phyloP scores from a whole-genome alignment of 2,329 filamentous ascomycete genomes.

The Botrytis porri region DNA sequence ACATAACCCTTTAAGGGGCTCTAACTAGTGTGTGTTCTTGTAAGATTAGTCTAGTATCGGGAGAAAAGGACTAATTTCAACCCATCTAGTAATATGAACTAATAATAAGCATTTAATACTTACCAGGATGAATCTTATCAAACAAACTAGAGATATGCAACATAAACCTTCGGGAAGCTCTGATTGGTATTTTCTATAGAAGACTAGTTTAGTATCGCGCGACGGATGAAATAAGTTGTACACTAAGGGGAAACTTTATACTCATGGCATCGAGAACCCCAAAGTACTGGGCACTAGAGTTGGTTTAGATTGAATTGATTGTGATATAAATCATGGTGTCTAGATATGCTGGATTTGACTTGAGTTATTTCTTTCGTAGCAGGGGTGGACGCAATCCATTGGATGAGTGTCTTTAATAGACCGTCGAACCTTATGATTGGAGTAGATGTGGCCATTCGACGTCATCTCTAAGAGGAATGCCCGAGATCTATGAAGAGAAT shows the following conservation, averaged over 20 bases:
- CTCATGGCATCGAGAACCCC: not conserved
- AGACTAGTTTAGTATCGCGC: not conserved
- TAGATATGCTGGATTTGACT: not conserved
- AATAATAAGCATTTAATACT: not conserved
- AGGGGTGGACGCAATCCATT: no score
- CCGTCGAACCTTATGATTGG: no score
- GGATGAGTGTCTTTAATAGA: no score
- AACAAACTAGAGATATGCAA: not conserved
- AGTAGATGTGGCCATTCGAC: not conserved
- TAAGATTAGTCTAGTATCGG: not conserved
- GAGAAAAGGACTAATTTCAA: no score
- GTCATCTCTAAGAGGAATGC: accelerated
- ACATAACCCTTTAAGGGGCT: not conserved
- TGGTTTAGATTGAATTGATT: not conserved
- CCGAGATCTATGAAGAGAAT: not conserved
- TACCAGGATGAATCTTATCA: no score
- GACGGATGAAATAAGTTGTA: not conserved
- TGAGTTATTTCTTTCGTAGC: not conserved
- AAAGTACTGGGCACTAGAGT: not conserved
- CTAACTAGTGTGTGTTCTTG: not conserved
- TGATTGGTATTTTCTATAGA: not conserved
- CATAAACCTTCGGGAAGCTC: not conserved
- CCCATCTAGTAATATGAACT: not conserved
- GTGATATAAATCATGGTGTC: not conserved
- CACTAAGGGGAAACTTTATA: not conserved